phyloP scores from a whole-genome alignment of 768 basidiomycete species.

The Russula foetens region DNA sequence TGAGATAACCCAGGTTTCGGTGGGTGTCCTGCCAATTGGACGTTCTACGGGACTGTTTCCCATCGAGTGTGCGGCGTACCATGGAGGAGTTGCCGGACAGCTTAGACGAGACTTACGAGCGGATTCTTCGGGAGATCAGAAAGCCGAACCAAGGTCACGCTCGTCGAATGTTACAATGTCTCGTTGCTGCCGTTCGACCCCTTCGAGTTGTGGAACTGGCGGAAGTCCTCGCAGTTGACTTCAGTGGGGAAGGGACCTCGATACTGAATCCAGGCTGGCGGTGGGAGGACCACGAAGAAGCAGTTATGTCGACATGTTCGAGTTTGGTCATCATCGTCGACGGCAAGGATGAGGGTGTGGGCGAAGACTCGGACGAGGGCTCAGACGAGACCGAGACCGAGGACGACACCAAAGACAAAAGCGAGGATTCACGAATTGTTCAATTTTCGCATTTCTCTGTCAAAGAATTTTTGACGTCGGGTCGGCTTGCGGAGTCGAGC shows the following conservation, averaged over 20 bases:
- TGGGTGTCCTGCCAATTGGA: background rate
- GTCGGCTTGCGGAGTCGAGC: background rate
- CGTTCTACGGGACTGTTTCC: background rate
- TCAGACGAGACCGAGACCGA: too few species aligned
- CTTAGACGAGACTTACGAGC: constrained; percentile 1
- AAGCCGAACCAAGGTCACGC: background rate
- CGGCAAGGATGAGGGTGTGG: too few species aligned
- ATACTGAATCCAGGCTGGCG: background rate
- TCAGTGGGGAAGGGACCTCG: background rate
- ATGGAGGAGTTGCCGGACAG: background rate
- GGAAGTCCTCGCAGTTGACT: background rate
- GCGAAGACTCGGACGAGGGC: too few species aligned
- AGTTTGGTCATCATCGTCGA: background rate
- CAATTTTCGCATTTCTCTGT: background rate
- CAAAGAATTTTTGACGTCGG: background rate
- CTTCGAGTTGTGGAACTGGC: background rate
- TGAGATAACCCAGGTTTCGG: background rate
- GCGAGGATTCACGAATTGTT: background rate
- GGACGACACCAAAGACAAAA: too few species aligned
- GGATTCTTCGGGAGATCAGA: background rate
- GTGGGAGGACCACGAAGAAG: background rate
- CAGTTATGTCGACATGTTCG: background rate
- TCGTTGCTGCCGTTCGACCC: background rate
- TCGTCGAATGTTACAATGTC: constrained; percentile 1
- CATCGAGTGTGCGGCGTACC: background rate